Conservation (phyloP, 768 basidiomycete species). For the Serpula lacrymans region DNA sequence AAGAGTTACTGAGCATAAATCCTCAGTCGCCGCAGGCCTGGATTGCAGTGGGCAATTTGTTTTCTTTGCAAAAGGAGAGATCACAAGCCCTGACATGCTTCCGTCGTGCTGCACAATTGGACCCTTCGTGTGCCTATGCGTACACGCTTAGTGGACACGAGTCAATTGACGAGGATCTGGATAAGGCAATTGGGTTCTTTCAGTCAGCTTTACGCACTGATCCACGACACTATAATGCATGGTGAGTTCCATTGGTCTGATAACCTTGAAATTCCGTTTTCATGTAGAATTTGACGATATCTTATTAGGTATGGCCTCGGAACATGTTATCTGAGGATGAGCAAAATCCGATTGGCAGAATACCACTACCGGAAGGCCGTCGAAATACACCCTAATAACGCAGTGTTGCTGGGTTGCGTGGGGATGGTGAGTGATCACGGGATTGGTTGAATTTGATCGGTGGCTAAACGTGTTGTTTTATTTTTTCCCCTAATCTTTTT, state of each 20-base stretch:
- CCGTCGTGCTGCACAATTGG: slow-evolving; percentile 83
- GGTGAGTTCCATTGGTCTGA: slow-evolving; percentile 54
- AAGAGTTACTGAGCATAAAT: slow-evolving; percentile 83
- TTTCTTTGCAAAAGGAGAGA: slow-evolving; percentile 93
- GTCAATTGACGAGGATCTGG: slow-evolving; percentile 92
- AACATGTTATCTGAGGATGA: slow-evolving; percentile 92
- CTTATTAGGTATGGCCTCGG: slow-evolving; percentile 93
- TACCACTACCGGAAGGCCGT: slow-evolving; percentile 94
- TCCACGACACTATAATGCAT: slow-evolving; percentile 94
- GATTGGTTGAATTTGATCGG: slow-evolving; percentile 5
- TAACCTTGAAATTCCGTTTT: background rate
- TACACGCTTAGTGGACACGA: slow-evolving; percentile 97
- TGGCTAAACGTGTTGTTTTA: slow-evolving; percentile 5
- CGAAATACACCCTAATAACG: slow-evolving; percentile 91
- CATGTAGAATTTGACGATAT: slow-evolving; percentile 2
- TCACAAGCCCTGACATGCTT: slow-evolving; percentile 93
- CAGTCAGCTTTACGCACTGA: slow-evolving; percentile 90
- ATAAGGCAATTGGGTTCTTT: slow-evolving; percentile 89
- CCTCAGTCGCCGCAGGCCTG: slow-evolving; percentile 86
- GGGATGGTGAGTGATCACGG: slow-evolving; percentile 80
- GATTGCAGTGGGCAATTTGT: slow-evolving; percentile 96
- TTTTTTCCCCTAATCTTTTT: slow-evolving; percentile 9
- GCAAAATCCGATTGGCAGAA: slow-evolving; percentile 89
- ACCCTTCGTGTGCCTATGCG: slow-evolving; percentile 90
- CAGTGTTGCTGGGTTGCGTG: slow-evolving; percentile 93